phyloP scores from a whole-genome alignment of 805 yeast genomes.

The Schizosaccharomyces cryophilus region DNA sequence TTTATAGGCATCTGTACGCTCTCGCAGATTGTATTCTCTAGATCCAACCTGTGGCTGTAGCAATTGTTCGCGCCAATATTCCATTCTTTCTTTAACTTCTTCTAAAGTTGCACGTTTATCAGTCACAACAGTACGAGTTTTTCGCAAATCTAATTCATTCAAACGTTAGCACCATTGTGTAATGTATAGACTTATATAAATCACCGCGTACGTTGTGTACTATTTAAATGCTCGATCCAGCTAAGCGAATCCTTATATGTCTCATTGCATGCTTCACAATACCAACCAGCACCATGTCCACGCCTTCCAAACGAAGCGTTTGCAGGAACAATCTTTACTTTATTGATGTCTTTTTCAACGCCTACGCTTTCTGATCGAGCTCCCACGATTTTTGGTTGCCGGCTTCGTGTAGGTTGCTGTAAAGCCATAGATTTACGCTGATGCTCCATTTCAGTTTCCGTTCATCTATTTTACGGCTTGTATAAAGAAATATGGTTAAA shows the following conservation, averaged over 20 bases:
- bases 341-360: conserved; percentile 14
- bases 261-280: conserved; percentile 55
- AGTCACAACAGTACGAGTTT: not conserved
- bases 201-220: conserved; percentile 26
- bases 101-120: not conserved
- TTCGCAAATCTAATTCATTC: not conserved
- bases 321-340: conserved; percentile 15
- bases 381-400: conserved; percentile 1
- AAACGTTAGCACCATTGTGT: not conserved
- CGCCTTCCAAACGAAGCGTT: conserved; percentile 13
- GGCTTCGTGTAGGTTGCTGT: no score
- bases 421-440: no score
- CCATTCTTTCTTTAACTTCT: not conserved
- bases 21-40: not conserved
- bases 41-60: not conserved
- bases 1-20: not conserved
- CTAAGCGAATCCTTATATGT: conserved; percentile 66
- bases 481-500: not conserved
- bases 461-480: not conserved
- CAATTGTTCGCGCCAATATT: not conserved
- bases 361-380: conserved; percentile 12
- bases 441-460: not conserved
- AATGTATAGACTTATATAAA: not conserved
- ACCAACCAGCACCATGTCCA: conserved; percentile 57
- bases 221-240: conserved; percentile 60